Evolutionary conservation across 2,329 filamentous ascomycete genomes (phyloP).

Genomic region (Penicillium verrucosum): DNA sequence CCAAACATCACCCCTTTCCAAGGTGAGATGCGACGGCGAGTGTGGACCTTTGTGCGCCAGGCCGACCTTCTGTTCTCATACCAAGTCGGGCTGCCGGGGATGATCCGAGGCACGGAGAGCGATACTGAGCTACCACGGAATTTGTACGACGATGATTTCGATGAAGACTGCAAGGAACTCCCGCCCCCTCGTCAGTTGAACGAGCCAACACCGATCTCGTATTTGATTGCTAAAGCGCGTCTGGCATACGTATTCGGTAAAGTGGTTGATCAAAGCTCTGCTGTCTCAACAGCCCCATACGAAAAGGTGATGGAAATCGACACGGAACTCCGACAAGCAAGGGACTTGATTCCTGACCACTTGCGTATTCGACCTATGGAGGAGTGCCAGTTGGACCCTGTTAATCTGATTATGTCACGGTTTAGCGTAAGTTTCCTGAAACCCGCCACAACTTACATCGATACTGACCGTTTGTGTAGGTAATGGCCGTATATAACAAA

Average conservation of each 20-base stretch:
- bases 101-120: constrained; percentile 61
- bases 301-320: constrained; percentile 62
- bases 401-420: constrained; percentile 70
- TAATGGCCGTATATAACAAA: constrained; percentile 85
- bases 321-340: constrained; percentile 54
- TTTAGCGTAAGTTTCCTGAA: constrained; percentile 54
- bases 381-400: constrained; percentile 67
- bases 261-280: constrained; percentile 44
- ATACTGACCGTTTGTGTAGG: constrained; percentile 24
- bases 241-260: constrained; percentile 44
- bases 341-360: constrained; percentile 71
- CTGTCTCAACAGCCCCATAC: constrained; percentile 49
- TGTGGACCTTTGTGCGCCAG: constrained; percentile 53
- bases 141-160: constrained; percentile 64
- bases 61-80: constrained; percentile 64
- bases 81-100: constrained; percentile 65
- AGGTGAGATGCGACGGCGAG: constrained; percentile 55
- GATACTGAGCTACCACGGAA: constrained; percentile 63
- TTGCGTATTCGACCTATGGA: constrained; percentile 72
- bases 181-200: constrained; percentile 56
- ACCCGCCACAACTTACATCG: no score
- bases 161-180: constrained; percentile 52
- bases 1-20: constrained; percentile 59
- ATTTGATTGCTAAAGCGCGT: constrained; percentile 47
- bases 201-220: constrained; percentile 58